Evolutionary conservation across 2,329 filamentous ascomycete genomes (phyloP).

Genomic region (Pseudocercospora pini-densiflorae): DNA sequence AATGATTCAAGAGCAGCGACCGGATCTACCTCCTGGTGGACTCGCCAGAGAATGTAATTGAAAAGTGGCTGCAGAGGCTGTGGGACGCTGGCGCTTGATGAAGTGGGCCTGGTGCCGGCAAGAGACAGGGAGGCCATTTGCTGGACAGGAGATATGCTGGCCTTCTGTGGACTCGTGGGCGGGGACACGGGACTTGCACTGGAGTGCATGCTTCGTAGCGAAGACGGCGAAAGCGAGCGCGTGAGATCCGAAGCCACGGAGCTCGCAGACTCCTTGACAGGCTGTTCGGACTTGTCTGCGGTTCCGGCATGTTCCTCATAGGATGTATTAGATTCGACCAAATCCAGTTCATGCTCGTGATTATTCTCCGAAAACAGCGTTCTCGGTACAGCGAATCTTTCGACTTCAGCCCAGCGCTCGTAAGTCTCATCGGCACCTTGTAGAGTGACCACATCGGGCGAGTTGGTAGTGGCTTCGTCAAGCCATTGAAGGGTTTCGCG

Average conservation of each 20-base stretch:
- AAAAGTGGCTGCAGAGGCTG: constrained; percentile 51
- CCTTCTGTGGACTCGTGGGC: constrained; percentile 40
- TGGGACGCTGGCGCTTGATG: constrained; percentile 43
- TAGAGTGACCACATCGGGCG: constrained; percentile 49
- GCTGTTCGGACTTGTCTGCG: constrained; percentile 35
- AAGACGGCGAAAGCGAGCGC: constrained; percentile 46
- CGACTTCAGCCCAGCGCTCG: constrained; percentile 55
- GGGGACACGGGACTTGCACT: constrained; percentile 40
- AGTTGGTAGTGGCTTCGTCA: constrained; percentile 54
- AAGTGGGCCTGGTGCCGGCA: constrained; percentile 14
- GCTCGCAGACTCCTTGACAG: constrained; percentile 45
- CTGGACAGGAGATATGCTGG: constrained; percentile 26
- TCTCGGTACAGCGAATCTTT: constrained; percentile 53
- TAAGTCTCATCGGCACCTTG: constrained; percentile 55
- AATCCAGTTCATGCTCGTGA: constrained; percentile 44
- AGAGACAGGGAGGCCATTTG: constrained; percentile 22
- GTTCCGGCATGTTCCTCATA: constrained; percentile 42
- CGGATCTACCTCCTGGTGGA: constrained; percentile 54
- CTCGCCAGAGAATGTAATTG: constrained; percentile 57
- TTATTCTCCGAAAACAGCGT: constrained; percentile 56
- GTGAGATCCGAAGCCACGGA: constrained; percentile 48
- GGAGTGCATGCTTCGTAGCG: constrained; percentile 44
- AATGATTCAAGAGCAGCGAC: constrained; percentile 54
- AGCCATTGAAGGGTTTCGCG: constrained; percentile 57
- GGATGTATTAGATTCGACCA: constrained; percentile 37